Percentiles rank a stretch among this genome's conserved stretches.
These are phyloP conservation scores for Cornus suecica DNA, from an alignment of 148 eudicot species.

Conservation along the genomic window DNA sequence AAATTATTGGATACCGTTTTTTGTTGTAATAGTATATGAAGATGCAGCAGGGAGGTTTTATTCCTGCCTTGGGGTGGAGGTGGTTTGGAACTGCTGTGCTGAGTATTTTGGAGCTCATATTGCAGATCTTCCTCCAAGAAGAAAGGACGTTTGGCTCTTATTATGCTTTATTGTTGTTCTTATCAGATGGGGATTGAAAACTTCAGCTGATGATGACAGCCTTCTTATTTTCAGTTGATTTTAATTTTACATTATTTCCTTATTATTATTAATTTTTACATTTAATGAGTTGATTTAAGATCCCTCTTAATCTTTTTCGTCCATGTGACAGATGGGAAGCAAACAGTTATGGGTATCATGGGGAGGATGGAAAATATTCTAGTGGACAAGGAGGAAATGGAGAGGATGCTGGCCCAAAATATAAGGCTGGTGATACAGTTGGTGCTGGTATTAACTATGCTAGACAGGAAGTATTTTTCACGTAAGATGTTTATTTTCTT, in stretches of 20 bases:
- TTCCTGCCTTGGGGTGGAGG: not conserved
- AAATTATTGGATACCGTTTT: not conserved
- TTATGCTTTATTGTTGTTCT: not conserved
- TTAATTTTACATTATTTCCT: too few species aligned
- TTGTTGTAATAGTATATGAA: not conserved
- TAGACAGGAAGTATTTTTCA: constrained; percentile 85
- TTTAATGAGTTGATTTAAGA: not conserved
- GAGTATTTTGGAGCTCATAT: not conserved
- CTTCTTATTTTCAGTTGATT: not conserved
- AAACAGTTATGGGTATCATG: constrained; percentile 97
- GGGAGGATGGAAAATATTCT: constrained; percentile 85
- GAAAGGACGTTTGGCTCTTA: not conserved
- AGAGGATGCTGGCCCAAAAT: constrained; percentile 78
- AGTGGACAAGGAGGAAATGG: constrained; percentile 88
- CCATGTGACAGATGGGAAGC: constrained; percentile 74
- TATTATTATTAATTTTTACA: too few species aligned
- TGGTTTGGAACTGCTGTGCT: not conserved
- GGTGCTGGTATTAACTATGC: constrained; percentile 94
- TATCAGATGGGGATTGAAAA: not conserved
- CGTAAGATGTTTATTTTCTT: constrained; percentile 48
- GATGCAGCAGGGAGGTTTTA: not conserved
- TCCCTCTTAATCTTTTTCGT: constrained; percentile 4
- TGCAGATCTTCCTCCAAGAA: not conserved
- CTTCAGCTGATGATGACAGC: not conserved
- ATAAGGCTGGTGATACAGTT: constrained; percentile 72